Base-by-base conservation (phyloP, 2,329 filamentous ascomycete species). In the Mollisiaceae sp. region DNA sequence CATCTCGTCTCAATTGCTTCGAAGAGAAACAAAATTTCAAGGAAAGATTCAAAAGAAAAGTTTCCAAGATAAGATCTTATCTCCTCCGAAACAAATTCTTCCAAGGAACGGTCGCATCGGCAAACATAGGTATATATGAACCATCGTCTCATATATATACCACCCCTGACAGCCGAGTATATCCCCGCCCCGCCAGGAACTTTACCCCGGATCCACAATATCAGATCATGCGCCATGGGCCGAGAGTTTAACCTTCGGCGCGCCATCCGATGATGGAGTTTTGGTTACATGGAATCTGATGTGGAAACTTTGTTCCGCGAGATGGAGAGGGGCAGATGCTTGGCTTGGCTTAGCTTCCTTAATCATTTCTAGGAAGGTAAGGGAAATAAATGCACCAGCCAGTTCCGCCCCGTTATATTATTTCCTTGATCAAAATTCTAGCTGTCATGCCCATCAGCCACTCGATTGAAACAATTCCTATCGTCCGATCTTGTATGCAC, bases 131-230 rank as follows among this genome's bases (percentile, higher is more conserved):
- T 18, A 20, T 18, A 45, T 20, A 20, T 45, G 8, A 18, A 45
- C 20, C 15, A 18, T 22, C 45, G 20, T 50, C 5, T 50, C 22
- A 32, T 32, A 24, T 24, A 54, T 11, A n/a, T 24, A 18, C 18
- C 18, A 8, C 50, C 50, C 22, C 32, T 22, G 5, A 18, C 4
- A 12, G 22, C 24, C 50, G 22, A 27, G 45, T 4, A 14, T 54
- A 32, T 8, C 50, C 24, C 22, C 22, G 11, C 9, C 8, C 11
- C 22, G 12, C 50, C 50, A 14, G 50, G 50, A 2, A 27, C 1
- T 54, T 54, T 54, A 54, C 50, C 50, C 50, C 50, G 50, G 50
- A 54, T 54, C 24, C 27, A 27, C 50, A 27, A 54, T 18, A 54
- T 12, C 18, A 54, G 24, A 54, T 54, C 50, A 54, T 54, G 50